Evolutionary conservation across 257 asterid species (phyloP), one percentile per base, ranked within the genome.

Genomic region (Primulina tabacum): DNA sequence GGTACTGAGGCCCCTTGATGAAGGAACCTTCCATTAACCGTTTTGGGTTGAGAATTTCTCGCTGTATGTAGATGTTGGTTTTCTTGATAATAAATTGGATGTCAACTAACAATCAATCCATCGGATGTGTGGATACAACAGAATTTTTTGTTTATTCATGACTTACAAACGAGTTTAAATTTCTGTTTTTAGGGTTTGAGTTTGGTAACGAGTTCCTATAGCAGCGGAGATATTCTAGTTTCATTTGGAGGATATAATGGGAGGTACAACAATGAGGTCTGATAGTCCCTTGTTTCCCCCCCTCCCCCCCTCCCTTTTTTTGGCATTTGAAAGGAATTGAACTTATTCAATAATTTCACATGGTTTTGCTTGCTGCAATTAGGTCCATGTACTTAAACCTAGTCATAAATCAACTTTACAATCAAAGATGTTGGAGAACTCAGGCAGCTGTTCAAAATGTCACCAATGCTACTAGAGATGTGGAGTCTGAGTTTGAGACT

Each of bases 211-310:
- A 86, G 96, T 64, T 87, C 97, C 38, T 86, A 65, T 55, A 81
- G 76, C 33, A 91, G 95, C 37, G 96, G 89, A 84, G 99, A 90
- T 77, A 76, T 90, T 78, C 85, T 93, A 66, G 99, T 93, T 75
- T 85, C 95, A 24, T 93, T 93, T 82, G 99, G 97, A 67, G 99
- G 99, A 78, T 93, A 93, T 73, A 93, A 93, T 77, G 99, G 99
- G 81, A 87, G 85, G 78, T 94, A 90, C 89, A 94, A 74, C 89
- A 94, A 90, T 77, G 99, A 94, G 97, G 97, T 90, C 75, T 32
- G 83, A 64, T 64, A 60, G 47, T 35, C 68, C 67, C 69, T 68
- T 65, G 58, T 71, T 66, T 64, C 60, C 62, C 26, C 12, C 65
- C 34, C 64, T 47, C 32, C 64, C 61, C 62, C 26, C 12, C 65